Base-by-base conservation (phyloP, 305 asterid species). In the Stenogyne calaminthoides region DNA sequence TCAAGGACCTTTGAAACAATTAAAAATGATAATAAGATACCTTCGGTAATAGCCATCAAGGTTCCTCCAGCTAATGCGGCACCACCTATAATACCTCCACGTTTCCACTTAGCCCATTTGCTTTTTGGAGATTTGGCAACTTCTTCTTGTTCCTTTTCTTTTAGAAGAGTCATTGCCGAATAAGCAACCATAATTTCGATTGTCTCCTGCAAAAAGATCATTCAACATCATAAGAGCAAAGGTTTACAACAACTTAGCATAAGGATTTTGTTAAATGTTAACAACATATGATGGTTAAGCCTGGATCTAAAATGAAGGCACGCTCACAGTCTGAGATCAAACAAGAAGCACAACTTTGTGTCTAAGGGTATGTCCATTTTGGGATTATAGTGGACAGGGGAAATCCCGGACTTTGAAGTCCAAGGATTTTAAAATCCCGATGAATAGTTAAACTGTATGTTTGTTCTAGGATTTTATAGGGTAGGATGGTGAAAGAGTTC, bases 61-160 rank as follows among this genome's bases (percentile, higher is more conserved):
- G 99, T 83, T 78, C 99, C 99, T 74, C 99, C 98, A 9, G 98
- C 87, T 78, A 95, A 63, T 63, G 99, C 99, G 78, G 97, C 98
- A 67, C 96, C 98, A 57, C 98, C 98, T 40, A 95, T 90, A 76
- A 95, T 87, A 80, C 96, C 96, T 78, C 97, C 96, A 71, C 91
- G 96, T 81, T 86, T 95, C 98, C 96, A 91, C 80, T 91, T 89
- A 37, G 88, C 87, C 98, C 96, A 90, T 59, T 79, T 32, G 84
- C 91, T 87, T 76, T 84, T 68, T 59, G 89, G 76, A 65, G 96
- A 74, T 73, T 47, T 46, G 44, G 74, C 71, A 49, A 81, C 92
- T 62, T 82, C 89, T 77, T 92, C 82, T 10, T 87, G 67, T 79
- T 84, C 89, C 83, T 84, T 95, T 80, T 86, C 91, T 85, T 91